A percentile compares a stretch with the other conserved stretches of the same genome.
Evolutionary conservation across 2,329 filamentous ascomycete genomes (phyloP).

Genomic region (Sporothrix humicola): DNA sequence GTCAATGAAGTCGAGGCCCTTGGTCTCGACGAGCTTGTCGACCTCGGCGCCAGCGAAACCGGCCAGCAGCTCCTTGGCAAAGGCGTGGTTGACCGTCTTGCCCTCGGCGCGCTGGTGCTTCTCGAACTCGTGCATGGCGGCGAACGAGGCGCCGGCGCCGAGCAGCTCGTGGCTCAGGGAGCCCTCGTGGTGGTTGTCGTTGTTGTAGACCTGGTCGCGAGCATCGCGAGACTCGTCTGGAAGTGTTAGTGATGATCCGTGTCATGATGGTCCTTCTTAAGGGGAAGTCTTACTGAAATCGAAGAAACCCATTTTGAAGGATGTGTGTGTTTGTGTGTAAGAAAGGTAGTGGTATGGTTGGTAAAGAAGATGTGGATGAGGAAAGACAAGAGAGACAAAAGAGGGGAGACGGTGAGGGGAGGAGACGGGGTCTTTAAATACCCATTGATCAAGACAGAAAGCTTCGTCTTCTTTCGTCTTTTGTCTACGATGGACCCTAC

Average conservation of each 20-base stretch:
- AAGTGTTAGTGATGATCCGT: background rate
- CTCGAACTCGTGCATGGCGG: conserved; percentile 80
- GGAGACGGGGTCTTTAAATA: conserved; percentile 34
- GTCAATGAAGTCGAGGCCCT: conserved; percentile 67
- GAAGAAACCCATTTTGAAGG: conserved; percentile 38
- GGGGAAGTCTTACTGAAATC: conserved; percentile 33
- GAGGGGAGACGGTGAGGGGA: conserved; percentile 12
- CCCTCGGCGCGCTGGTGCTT: conserved; percentile 74
- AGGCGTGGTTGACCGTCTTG: conserved; percentile 72
- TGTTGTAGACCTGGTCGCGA: conserved; percentile 52
- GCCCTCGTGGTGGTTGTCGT: conserved; percentile 58
- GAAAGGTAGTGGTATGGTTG: conserved; percentile 8
- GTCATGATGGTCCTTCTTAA: background rate
- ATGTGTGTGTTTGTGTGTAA: background rate
- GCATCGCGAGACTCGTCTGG: conserved; percentile 51
- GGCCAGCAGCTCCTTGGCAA: conserved; percentile 78
- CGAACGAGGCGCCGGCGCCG: conserved; percentile 77
- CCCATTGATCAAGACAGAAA: conserved; percentile 21
- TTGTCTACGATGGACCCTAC: background rate
- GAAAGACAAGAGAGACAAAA: conserved; percentile 6
- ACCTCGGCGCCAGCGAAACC: conserved; percentile 76
- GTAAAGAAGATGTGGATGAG: conserved; percentile 13
- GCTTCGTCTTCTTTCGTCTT: conserved; percentile 3
- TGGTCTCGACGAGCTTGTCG: conserved; percentile 75
- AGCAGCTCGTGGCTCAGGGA: conserved; percentile 74